Percentiles rank a stretch among this genome's conserved stretches.
These are phyloP conservation scores for Tremella yokohamensis DNA, from an alignment of 768 basidiomycete genomes.

Conservation along the genomic window DNA sequence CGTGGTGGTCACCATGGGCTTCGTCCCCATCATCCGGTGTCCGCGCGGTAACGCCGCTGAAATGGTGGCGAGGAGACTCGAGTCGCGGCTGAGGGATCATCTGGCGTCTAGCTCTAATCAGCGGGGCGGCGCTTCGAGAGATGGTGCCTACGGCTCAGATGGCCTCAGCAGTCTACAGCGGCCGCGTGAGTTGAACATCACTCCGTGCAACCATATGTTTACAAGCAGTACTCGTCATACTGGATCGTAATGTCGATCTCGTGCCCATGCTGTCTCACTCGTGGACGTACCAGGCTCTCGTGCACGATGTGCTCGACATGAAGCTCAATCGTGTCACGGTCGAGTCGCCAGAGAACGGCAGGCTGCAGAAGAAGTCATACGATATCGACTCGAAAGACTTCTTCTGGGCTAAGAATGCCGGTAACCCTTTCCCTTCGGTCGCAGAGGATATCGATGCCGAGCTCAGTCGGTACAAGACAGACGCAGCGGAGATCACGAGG, in stretches of 20 bases:
- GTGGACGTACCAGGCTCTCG: conserved; percentile 98
- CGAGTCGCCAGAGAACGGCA: conserved; percentile 57
- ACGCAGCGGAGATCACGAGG: conserved; percentile 93
- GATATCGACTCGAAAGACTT: conserved; percentile 98
- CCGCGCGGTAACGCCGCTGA: conserved; percentile 96
- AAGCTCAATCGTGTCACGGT: conserved; percentile 92
- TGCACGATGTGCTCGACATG: conserved; percentile 96
- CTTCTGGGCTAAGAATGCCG: conserved; percentile 96
- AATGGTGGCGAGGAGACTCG: conserved; percentile 97
- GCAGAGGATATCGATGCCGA: conserved; percentile 95
- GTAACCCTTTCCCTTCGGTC: conserved; percentile 95
- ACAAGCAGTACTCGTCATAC: conserved; percentile 73
- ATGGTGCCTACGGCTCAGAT: conserved; percentile 68
- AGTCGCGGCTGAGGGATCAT: conserved; percentile 82
- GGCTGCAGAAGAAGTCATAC: conserved; percentile 69
- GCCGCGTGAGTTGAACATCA: conserved; percentile 59
- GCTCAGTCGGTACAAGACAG: conserved; percentile 80
- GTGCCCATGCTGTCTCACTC: conserved; percentile 91
- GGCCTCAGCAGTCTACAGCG: conserved; percentile 81
- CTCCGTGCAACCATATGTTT: neutral
- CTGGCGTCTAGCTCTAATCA: conserved; percentile 57
- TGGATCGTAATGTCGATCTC: conserved; percentile 92
- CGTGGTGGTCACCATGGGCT: conserved; percentile 84
- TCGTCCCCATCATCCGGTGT: conserved; percentile 89
- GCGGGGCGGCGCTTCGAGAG: conserved; percentile 54